Evolutionary conservation across 768 basidiomycete genomes (phyloP).

Genomic region (Gymnopilus junonius): DNA sequence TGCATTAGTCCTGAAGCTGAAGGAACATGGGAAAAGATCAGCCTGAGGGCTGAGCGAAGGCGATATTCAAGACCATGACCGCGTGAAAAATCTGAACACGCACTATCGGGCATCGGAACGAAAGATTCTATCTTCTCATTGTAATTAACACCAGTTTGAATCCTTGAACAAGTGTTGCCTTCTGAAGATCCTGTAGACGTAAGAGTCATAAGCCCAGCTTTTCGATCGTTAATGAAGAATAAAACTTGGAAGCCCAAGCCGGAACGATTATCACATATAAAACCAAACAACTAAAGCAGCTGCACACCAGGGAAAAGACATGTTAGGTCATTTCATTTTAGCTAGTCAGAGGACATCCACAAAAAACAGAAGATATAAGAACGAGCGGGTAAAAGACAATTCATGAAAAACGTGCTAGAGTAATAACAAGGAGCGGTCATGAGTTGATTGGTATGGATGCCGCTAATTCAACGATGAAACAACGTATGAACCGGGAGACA

Average conservation of each 20-base stretch:
- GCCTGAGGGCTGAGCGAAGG: no score
- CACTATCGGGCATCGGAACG: no score
- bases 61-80: no score
- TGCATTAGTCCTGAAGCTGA: no score
- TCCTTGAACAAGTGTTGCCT: background rate
- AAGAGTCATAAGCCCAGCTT: background rate
- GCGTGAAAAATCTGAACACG: no score
- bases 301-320: conserved; percentile 16
- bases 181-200: background rate
- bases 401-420: conserved; percentile 42
- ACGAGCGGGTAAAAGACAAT: conserved; percentile 26
- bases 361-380: conserved; percentile 27
- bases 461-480: conserved; percentile 5
- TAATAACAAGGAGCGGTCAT: conserved; percentile 28
- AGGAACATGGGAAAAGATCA: no score
- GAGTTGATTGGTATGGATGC: conserved; percentile 17
- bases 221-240: background rate
- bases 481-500: conserved; percentile 13
- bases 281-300: background rate
- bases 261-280: conserved; percentile 5
- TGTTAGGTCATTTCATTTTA: conserved; percentile 31
- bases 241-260: background rate
- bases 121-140: background rate
- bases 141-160: background rate
- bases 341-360: conserved; percentile 30